Evolutionary conservation across 2,329 filamentous ascomycete genomes (phyloP).

Genomic region (Calonectria pauciramosa): DNA sequence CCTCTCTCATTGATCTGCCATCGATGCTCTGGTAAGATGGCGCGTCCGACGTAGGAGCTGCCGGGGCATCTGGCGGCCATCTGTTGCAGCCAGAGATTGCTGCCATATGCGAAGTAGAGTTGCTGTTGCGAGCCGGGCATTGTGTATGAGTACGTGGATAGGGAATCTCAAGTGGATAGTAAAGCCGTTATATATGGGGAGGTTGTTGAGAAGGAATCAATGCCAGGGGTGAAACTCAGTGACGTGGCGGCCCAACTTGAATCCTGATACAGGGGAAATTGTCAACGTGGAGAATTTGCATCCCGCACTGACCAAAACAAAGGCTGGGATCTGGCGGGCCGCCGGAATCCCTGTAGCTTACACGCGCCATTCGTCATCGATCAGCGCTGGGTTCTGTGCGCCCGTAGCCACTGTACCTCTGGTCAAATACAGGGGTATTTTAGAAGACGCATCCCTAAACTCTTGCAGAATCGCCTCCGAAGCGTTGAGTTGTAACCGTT

Average conservation of each 20-base stretch:
- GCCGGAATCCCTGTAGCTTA: conserved; percentile 1
- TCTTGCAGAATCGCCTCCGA: neutral
- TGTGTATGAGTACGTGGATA: neutral
- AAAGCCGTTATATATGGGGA: neutral
- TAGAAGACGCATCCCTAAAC: neutral
- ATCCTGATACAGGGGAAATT: neutral
- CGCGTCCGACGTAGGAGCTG: conserved; percentile 19
- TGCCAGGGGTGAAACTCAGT: neutral
- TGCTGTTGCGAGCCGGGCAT: neutral
- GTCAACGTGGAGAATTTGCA: conserved; percentile 4
- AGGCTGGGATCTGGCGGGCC: neutral
- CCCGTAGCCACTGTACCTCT: neutral
- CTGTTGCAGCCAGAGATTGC: conserved; percentile 22
- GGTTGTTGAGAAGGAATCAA: neutral
- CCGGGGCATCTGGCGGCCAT: conserved; percentile 20
- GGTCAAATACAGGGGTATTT: neutral
- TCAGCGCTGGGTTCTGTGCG: neutral
- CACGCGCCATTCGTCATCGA: conserved; percentile 2
- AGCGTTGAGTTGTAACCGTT: neutral
- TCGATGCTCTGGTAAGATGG: neutral
- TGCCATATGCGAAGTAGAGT: conserved; percentile 26
- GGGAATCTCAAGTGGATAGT: neutral
- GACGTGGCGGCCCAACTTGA: neutral
- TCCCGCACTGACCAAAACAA: neutral
- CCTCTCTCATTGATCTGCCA: conserved; percentile 28